Percentiles rank a stretch among this genome's conserved stretches.
These are phyloP conservation scores for Cadophora malorum DNA, from an alignment of 2,329 filamentous ascomycete species.

Conservation along the genomic window DNA sequence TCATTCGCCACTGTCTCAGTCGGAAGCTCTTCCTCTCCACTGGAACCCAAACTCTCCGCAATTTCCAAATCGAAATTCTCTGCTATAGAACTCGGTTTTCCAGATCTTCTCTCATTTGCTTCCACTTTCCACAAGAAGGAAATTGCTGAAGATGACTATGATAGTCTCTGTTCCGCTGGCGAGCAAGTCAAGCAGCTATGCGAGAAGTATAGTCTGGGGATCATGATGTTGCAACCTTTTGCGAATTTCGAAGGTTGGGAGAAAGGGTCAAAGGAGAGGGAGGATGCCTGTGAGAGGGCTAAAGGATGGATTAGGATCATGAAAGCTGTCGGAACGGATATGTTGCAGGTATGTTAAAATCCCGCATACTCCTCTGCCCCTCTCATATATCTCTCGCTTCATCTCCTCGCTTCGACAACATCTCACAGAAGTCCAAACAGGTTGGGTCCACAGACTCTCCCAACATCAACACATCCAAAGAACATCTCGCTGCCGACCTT, in stretches of 20 bases:
- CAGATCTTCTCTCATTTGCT: conserved; percentile 71
- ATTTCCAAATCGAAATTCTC: conserved; percentile 70
- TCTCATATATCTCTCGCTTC: conserved; percentile 31
- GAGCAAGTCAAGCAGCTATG: conserved; percentile 60
- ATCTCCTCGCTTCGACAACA: neutral
- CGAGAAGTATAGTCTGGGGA: conserved; percentile 58
- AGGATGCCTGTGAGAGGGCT: conserved; percentile 67
- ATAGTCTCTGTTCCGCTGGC: conserved; percentile 61
- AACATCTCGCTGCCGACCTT: conserved; percentile 64
- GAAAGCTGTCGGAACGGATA: conserved; percentile 70
- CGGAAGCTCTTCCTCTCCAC: conserved; percentile 42
- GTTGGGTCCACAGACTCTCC: conserved; percentile 68
- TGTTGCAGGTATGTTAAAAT: conserved; percentile 64
- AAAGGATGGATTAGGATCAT: conserved; percentile 75
- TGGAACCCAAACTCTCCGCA: conserved; percentile 65
- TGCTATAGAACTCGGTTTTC: conserved; percentile 77
- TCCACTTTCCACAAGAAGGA: conserved; percentile 55
- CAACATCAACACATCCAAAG: conserved; percentile 58
- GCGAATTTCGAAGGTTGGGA: conserved; percentile 80
- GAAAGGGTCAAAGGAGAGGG: conserved; percentile 59
- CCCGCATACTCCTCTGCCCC: conserved; percentile 10
- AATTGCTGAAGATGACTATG: conserved; percentile 64
- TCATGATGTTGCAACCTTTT: conserved; percentile 79
- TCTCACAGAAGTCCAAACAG: conserved; percentile 40
- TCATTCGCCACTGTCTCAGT: conserved; percentile 65